Evolutionary conservation across 352 stramenopile genomes (phyloP), one percentile per base, ranked within the genome.

Genomic region (Phytophthora vignae): DNA sequence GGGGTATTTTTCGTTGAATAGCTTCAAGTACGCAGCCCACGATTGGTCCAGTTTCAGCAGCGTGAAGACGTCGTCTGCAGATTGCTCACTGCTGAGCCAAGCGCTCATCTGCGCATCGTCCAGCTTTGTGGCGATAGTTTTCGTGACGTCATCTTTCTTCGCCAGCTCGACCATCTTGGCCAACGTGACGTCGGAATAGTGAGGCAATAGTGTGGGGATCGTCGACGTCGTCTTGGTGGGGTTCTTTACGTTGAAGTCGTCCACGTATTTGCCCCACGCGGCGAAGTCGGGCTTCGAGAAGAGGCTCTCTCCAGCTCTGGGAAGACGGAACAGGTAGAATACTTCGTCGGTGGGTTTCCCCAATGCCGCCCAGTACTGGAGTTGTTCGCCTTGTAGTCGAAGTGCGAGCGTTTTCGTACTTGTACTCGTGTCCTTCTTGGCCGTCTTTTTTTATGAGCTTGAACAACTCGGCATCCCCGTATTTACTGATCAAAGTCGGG

Each of bases 11-110:
- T 49, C 7, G 42, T 49, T 49, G 17, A 49, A 49, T 4, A 49
- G n/a, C 42, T 57, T 19, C 52, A 57, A 14, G 52, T 57, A 57
- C 25, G 22, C 19, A 3, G 14, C 14, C 52, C 52, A 57, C 42
- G 42, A 21, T 49, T 22, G 21, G 10, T 59, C 2, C 6, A 59
- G 29, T 17, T 59, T 27, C 53, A 31, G 14, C 50, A 66, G 5
- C 15, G 9, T 17, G 11, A 65, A 19, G 7, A 49, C 42, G 17
- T 49, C 42, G 17, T 49, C 42, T 6, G 42, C 17, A 14, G 42
- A 49, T 49, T 49, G 21, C 11, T 17, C 42, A 49, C 17, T 19
- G 17, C 19, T 22, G 17, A 49, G 15, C 42, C 42, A 49, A 17
- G 7, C 17, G 9, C 11, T 49, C 15, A 49, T 22, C 19, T 49